Base-by-base conservation (phyloP, 129 eudicot species). In the Flaveria brownii region DNA sequence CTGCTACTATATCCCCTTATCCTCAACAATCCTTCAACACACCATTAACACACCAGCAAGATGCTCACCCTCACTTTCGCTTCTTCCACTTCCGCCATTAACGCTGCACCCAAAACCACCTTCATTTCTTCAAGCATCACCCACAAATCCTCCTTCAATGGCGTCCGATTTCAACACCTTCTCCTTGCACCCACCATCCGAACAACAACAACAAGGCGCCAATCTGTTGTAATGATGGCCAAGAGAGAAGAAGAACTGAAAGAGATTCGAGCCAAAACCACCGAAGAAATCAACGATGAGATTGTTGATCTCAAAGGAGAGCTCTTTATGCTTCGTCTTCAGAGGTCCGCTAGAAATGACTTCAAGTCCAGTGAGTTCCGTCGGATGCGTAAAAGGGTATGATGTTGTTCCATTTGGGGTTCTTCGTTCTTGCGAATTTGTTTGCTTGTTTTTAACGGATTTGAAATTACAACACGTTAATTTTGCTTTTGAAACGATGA, bases 331-430 rank as follows among this genome's bases (percentile, higher is more conserved):
- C 96, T 94, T 23, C 91, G 96, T 41, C 90, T 94, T 70, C 90
- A 87, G 69, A 84, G 85, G 59, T 87, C 97, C 2, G 96, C 96
- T 33, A 83, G 98, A 28, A 89, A 86, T 46, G 97, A 94, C 85
- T 94, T 91, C 84, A 94, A 94, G 73, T 83, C 91, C 57, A 91
- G 97, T 77, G 98, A 94, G 45, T 91, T 94, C 72, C 87, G 93
- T 28, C 88, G 91, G 7, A 88, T 94, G 91, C 98, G 98, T 80
- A 94, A 94, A 91, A 89, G 90, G 97, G 98, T 94, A 90, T 64
- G 70, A 28, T 47, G 5, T 47, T 70, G 13, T 70, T 61, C 7
- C 17, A 20, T 30, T 18, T 70, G 26, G 45, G 65, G 25, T 71
- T 71, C 51, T 62, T 20, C 22, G 22, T 20, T 20, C 46, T 47